Evolutionary conservation across 441 rosid species (phyloP).

Genomic region (Populus hybrid): DNA sequence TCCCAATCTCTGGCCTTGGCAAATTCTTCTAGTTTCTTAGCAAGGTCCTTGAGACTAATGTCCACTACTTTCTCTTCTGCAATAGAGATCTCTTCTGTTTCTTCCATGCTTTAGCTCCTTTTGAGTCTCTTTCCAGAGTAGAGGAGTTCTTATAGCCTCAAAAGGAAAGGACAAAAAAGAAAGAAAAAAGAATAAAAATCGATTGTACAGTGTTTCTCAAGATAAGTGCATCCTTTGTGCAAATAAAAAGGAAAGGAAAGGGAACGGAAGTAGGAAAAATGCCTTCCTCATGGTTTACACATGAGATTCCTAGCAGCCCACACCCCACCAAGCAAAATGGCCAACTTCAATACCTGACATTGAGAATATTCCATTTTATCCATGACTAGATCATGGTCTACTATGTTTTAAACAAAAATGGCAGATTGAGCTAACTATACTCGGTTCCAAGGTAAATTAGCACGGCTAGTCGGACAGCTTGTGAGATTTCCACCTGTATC

Average conservation of each 20-base stretch:
- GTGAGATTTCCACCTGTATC: not conserved
- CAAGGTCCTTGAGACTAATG: constrained; percentile 44
- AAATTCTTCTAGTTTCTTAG: constrained; percentile 43
- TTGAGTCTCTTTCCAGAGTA: constrained; percentile 1
- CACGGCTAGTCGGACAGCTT: not conserved
- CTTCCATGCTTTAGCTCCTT: constrained; percentile 27
- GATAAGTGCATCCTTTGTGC: not conserved
- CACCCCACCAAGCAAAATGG: constrained; percentile 34
- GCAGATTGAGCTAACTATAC: not conserved
- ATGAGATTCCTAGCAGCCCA: constrained; percentile 33
- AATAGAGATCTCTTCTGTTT: constrained; percentile 16
- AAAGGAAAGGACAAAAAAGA: not conserved
- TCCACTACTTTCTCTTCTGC: constrained; percentile 26
- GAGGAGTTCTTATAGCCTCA: constrained; percentile 23
- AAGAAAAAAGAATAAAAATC: not conserved
- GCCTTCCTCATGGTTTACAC: constrained; percentile 27
- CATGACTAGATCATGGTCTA: constrained; percentile 5
- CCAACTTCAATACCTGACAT: constrained; percentile 20
- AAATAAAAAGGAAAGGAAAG: constrained; percentile 11
- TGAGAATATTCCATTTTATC: constrained; percentile 25
- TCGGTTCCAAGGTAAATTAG: constrained; percentile 1
- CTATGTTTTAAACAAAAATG: not conserved
- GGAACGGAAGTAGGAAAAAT: constrained; percentile 13
- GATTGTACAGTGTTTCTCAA: not conserved
- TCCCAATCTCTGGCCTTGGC: constrained; percentile 47